Conservation (phyloP, 2,329 filamentous ascomycete genomes). For the Achaetomium macrosporum region DNA sequence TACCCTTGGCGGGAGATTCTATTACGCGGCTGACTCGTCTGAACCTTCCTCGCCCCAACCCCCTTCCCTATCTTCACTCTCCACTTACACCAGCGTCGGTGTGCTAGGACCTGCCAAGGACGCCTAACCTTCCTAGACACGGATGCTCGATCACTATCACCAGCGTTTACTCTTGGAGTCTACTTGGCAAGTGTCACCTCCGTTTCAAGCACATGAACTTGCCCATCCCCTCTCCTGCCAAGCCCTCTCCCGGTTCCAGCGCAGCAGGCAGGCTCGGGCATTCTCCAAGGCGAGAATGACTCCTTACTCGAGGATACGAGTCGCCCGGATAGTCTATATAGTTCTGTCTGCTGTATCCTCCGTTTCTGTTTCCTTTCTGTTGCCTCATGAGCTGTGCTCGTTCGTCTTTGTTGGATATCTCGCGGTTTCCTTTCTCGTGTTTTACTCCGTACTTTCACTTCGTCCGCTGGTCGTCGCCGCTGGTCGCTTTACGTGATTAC, state of each 20-base stretch:
- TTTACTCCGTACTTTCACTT: conserved; percentile 23
- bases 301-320: background rate
- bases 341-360: conserved; percentile 19
- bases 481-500: conserved; percentile 30
- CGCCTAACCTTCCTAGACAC: background rate
- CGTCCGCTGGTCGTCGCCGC: conserved; percentile 32
- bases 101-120: background rate
- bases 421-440: conserved; percentile 21
- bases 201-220: conserved; percentile 4
- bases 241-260: background rate
- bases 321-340: conserved; percentile 28
- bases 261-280: background rate
- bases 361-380: conserved; percentile 1
- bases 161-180: background rate
- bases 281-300: background rate
- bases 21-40: conserved; percentile 1
- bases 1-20: background rate
- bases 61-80: background rate
- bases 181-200: conserved; percentile 5
- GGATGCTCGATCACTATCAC: background rate
- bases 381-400: conserved; percentile 33
- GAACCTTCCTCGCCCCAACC: background rate
- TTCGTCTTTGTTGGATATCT: conserved; percentile 12
- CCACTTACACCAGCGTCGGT: background rate
- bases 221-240: conserved; percentile 1